Base-by-base conservation (phyloP, 805 yeast genomes). In the Schizosaccharomyces octosporus region DNA sequence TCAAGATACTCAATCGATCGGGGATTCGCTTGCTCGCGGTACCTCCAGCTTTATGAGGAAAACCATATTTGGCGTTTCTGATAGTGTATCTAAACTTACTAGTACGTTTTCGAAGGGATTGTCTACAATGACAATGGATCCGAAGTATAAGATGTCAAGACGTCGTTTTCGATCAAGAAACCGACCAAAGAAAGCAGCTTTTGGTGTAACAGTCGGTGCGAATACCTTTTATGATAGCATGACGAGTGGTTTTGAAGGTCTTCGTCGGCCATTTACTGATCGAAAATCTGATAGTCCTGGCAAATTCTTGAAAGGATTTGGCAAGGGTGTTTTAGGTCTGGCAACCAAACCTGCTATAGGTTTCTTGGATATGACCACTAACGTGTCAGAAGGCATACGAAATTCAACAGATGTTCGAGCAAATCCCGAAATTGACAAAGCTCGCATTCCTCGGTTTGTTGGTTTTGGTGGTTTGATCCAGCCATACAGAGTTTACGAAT, bases 311-410 rank as follows among this genome's bases (percentile, higher is more conserved):
- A 87, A 83, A 69, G 98, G 99, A 1, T 69, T 93, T 3, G 98
- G 98, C 4, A 85, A 83, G 67, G 98, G 98, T 17, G 69, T 94
- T n/a, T 80, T 93, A 62, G 98, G 98, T 0, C 73, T 94, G 41
- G 98, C 98, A 0, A 89, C 98, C 0, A 93, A 93, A 73, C 87
- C 97, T 0, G 95, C 96, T 0, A 88, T 90, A 66, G 99, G 99
- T 13, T 69, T 93, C 29, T 83, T 93, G 65, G 99, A 93, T 69
- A 75, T 93, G 64, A 95, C 97, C 0, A 84, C 85, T 62, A 90
- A 87, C 70, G 83, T 93, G 42, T 83, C 95, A 72, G 97, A 88
- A 69, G 97, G 97, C 31, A 88, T 93, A 60, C 78, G 89, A 63
- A 88, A 84, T 69, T 86, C 97, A 0, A 87, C 99, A 0, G 85